phyloP scores from a whole-genome alignment of 805 yeast genomes.

The Candida sakaeoensis region DNA sequence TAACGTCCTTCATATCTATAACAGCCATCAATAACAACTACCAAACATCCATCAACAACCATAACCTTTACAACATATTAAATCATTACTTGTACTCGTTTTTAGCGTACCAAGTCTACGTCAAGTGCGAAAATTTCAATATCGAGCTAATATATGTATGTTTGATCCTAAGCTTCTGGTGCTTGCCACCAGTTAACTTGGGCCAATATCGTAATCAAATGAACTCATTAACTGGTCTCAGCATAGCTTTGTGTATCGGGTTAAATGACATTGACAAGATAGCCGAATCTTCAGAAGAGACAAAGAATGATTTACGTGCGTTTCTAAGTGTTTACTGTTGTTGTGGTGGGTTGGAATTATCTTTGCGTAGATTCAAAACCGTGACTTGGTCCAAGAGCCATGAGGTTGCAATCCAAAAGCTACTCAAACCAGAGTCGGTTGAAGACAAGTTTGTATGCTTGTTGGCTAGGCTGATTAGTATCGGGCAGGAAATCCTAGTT shows the following conservation, averaged over 20 bases:
- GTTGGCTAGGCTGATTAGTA: slow-evolving; percentile 41
- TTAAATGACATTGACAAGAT: slow-evolving; percentile 32
- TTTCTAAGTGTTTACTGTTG: slow-evolving; percentile 47
- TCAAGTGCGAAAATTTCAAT: slow-evolving; percentile 41
- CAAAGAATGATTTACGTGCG: slow-evolving; percentile 33
- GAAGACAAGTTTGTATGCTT: slow-evolving; percentile 43
- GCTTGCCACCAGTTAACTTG: slow-evolving; percentile 48
- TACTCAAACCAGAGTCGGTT: slow-evolving; percentile 17
- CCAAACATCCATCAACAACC: slow-evolving; percentile 14
- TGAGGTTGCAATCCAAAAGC: slow-evolving; percentile 25
- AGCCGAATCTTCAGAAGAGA: slow-evolving; percentile 19
- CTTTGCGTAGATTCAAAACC: slow-evolving; percentile 48
- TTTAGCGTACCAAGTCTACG: slow-evolving; percentile 41
- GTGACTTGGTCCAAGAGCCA: slow-evolving; percentile 47
- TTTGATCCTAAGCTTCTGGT: slow-evolving; percentile 48
- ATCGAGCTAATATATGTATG: slow-evolving; percentile 41
- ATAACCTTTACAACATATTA: slow-evolving; percentile 39
- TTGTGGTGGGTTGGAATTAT: slow-evolving; percentile 49
- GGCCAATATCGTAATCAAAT: slow-evolving; percentile 53
- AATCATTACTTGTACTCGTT: slow-evolving; percentile 43
- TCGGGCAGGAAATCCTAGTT: slow-evolving; percentile 49
- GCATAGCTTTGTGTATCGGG: slow-evolving; percentile 47
- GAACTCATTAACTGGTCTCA: slow-evolving; percentile 42
- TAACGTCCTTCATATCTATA: slow-evolving; percentile 42
- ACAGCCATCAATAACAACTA: slow-evolving; percentile 43